Evolutionary conservation across 139 green algal species (phyloP).

Genomic region (Asterochloris erici): DNA sequence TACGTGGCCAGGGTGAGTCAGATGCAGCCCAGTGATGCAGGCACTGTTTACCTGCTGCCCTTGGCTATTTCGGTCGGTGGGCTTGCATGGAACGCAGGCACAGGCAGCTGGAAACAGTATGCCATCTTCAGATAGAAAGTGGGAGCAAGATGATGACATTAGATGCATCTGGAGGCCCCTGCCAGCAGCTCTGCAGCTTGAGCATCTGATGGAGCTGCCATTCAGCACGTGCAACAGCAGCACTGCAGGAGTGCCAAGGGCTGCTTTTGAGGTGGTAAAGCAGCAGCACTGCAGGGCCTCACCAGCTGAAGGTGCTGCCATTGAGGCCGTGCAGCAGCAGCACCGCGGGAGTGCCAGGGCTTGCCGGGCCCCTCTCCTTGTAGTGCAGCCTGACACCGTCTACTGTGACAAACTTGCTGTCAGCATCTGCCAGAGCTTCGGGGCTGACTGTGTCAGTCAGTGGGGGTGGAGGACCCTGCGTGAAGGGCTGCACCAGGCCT

Average conservation of each 20-base stretch:
- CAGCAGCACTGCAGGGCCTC: neutral
- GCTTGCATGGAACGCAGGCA: no score
- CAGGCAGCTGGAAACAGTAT: no score
- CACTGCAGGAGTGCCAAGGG: no score
- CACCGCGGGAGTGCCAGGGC: slow-evolving; percentile 26
- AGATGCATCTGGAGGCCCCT: no score
- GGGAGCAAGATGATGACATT: no score
- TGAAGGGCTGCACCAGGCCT: slow-evolving; percentile 43
- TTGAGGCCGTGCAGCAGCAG: slow-evolving; percentile 70
- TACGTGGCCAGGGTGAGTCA: neutral
- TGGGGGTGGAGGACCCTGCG: slow-evolving; percentile 21
- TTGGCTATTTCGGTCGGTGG: no score
- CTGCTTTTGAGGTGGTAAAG: neutral
- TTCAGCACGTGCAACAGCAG: no score
- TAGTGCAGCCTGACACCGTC: slow-evolving; percentile 53
- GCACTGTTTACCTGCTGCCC: no score
- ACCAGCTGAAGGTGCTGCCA: slow-evolving; percentile 50
- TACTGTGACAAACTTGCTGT: slow-evolving; percentile 50
- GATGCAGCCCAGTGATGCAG: no score
- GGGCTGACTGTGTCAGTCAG: slow-evolving; percentile 41
- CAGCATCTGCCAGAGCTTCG: slow-evolving; percentile 44
- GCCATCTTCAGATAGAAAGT: no score
- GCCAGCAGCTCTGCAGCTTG: no score
- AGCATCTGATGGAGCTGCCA: no score
- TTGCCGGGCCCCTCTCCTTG: slow-evolving; percentile 40